Conservation (phyloP, 208 protist genomes). For the Crithidia brevicula region DNA sequence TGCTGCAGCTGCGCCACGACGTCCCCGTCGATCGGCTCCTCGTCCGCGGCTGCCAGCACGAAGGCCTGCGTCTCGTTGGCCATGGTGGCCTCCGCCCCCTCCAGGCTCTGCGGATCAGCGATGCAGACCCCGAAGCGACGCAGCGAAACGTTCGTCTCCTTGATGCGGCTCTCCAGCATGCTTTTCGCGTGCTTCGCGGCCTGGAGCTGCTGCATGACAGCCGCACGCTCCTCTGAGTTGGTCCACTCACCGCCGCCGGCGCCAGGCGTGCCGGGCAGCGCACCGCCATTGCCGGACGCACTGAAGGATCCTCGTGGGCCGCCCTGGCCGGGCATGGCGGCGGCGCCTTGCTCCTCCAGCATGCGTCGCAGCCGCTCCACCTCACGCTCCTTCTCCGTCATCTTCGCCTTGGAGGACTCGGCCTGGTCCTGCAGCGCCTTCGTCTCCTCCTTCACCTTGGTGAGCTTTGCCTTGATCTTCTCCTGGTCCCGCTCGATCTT, state of each 20-base stretch:
- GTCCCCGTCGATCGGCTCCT: constrained; percentile 75
- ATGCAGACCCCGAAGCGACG: constrained; percentile 87
- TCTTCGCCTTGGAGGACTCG: constrained; percentile 48
- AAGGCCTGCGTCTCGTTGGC: constrained; percentile 56
- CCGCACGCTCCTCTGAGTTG: constrained; percentile 36
- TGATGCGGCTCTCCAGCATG: constrained; percentile 68
- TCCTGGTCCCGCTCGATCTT: constrained; percentile 93
- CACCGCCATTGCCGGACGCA: background rate
- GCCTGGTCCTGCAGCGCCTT: constrained; percentile 79
- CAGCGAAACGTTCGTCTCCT: constrained; percentile 82
- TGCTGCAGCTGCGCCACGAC: constrained; percentile 82
- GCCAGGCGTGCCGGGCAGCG: background rate
- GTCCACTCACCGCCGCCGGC: constrained; percentile 11
- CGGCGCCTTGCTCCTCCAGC: constrained; percentile 64
- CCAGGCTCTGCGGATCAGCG: constrained; percentile 43
- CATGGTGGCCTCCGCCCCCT: constrained; percentile 17
- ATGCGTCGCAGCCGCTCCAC: constrained; percentile 79
- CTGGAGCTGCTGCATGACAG: constrained; percentile 59
- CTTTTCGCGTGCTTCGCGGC: constrained; percentile 49
- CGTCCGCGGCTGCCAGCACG: constrained; percentile 70
- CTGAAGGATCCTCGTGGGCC: constrained; percentile 13
- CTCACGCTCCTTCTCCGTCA: constrained; percentile 78
- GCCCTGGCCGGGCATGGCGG: background rate
- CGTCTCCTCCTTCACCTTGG: constrained; percentile 80
- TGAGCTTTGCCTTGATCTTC: constrained; percentile 89